Percentiles rank a stretch among this genome's conserved stretches.
phyloP scores from a whole-genome alignment of 2,329 filamentous ascomycete species.

The Venturia nashicola region DNA sequence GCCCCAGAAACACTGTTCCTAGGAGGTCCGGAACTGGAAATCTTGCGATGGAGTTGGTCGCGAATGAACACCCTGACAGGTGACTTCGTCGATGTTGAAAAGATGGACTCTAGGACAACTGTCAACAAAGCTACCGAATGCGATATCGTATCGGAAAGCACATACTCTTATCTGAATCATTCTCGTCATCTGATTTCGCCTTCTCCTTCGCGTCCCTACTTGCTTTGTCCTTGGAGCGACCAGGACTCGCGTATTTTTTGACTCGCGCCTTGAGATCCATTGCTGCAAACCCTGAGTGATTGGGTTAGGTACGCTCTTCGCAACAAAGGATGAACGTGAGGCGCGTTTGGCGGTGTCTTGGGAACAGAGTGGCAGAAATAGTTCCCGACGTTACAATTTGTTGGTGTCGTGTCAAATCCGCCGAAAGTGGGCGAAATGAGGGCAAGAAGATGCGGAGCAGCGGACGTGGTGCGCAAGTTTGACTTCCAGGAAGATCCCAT shows the following conservation, averaged over 20 bases:
- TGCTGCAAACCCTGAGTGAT: neutral
- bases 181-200: neutral
- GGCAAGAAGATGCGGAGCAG: neutral
- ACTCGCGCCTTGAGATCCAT: neutral
- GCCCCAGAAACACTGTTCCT: neutral
- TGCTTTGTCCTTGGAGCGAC: neutral
- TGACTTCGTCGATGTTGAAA: neutral
- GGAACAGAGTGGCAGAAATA: neutral
- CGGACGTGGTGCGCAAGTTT: neutral
- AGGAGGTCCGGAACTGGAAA: neutral
- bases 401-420: neutral
- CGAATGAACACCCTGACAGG: neutral
- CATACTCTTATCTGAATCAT: neutral
- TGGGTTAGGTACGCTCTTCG: neutral
- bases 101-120: neutral
- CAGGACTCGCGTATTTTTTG: neutral
- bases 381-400: neutral
- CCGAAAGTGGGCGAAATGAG: neutral
- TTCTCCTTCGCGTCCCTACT: neutral
- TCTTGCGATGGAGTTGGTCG: neutral
- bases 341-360: neutral
- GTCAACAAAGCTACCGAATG: neutral
- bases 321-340: neutral
- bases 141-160: neutral
- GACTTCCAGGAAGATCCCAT: neutral